These are phyloP conservation scores for Oemleria cerasiformis DNA, from an alignment of 306 rosid genomes.

Conservation along the genomic window DNA sequence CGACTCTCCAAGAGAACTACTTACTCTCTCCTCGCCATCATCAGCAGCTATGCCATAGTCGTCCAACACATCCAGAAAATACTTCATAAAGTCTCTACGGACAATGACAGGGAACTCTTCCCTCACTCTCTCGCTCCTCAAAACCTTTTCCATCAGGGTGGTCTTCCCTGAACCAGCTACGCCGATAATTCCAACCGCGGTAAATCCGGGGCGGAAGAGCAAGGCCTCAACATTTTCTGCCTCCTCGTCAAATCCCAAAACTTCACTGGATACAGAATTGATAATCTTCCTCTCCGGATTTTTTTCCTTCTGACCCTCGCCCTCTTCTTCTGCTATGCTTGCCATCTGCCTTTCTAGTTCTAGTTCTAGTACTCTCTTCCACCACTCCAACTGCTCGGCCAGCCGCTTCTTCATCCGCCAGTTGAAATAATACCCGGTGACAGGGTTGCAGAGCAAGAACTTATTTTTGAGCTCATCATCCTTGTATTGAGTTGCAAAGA, in stretches of 20 bases:
- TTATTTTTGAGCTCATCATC: neutral
- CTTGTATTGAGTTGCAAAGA: neutral
- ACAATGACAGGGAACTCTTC: neutral
- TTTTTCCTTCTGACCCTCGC: too few species aligned
- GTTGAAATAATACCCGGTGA: neutral
- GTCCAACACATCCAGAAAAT: neutral
- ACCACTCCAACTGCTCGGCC: too few species aligned
- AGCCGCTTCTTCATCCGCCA: neutral
- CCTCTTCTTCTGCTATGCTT: too few species aligned
- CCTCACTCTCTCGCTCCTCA: neutral
- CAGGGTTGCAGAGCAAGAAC: neutral
- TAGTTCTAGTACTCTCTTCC: too few species aligned
- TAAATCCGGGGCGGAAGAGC: neutral
- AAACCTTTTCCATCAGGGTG: neutral
- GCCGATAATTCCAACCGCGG: slow-evolving; percentile 18
- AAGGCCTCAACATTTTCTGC: neutral
- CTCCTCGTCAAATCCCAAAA: neutral
- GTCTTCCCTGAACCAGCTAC: slow-evolving; percentile 20
- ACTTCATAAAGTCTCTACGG: neutral
- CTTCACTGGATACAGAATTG: too few species aligned
- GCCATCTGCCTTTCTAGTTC: too few species aligned
- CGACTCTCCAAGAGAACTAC: neutral
- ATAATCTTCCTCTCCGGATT: too few species aligned
- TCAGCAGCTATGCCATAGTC: too few species aligned
- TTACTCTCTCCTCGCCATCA: neutral